phyloP scores from a whole-genome alignment of 148 eudicot genomes.

The Camellia granthamiana region DNA sequence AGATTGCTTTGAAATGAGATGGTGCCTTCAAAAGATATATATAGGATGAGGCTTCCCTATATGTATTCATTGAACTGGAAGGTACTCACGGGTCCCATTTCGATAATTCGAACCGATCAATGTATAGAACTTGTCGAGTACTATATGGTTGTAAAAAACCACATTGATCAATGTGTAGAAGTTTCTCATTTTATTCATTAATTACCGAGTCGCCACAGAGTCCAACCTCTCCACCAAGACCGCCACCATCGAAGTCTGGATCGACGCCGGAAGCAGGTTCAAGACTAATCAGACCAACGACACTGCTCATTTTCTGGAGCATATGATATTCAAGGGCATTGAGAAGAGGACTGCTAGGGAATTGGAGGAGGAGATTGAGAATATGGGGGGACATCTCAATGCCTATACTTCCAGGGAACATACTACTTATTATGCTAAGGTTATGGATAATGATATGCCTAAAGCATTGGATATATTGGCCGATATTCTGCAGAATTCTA shows the following conservation, averaged over 20 bases:
- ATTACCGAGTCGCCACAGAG: slow-evolving; percentile 59
- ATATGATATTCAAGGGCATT: slow-evolving; percentile 80
- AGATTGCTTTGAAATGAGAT: too few relatives aligned
- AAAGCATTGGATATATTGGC: slow-evolving; percentile 66
- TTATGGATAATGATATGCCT: slow-evolving; percentile 58
- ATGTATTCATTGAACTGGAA: too few relatives aligned
- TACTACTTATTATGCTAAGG: slow-evolving; percentile 81
- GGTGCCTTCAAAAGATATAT: too few relatives aligned
- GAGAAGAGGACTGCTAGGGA: slow-evolving; percentile 43
- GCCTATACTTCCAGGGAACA: slow-evolving; percentile 88
- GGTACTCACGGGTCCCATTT: too few relatives aligned
- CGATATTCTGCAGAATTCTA: slow-evolving; percentile 88
- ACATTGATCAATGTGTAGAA: too few relatives aligned
- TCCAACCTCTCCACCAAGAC: slow-evolving; percentile 46
- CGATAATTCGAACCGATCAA: too few relatives aligned
- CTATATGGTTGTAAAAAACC: too few relatives aligned
- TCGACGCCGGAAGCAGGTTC: slow-evolving; percentile 76
- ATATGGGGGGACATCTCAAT: slow-evolving; percentile 91
- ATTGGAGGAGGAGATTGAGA: slow-evolving; percentile 85
- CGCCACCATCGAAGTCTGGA: slow-evolving; percentile 92
- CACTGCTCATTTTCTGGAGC: slow-evolving; percentile 77
- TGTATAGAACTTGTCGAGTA: too few relatives aligned
- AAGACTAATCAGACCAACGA: slow-evolving; percentile 67
- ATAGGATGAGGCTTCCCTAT: too few relatives aligned
- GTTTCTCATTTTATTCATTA: too few relatives aligned